Evolutionary conservation across 2,329 filamentous ascomycete genomes (phyloP).

Genomic region (Cytospora piceicola): DNA sequence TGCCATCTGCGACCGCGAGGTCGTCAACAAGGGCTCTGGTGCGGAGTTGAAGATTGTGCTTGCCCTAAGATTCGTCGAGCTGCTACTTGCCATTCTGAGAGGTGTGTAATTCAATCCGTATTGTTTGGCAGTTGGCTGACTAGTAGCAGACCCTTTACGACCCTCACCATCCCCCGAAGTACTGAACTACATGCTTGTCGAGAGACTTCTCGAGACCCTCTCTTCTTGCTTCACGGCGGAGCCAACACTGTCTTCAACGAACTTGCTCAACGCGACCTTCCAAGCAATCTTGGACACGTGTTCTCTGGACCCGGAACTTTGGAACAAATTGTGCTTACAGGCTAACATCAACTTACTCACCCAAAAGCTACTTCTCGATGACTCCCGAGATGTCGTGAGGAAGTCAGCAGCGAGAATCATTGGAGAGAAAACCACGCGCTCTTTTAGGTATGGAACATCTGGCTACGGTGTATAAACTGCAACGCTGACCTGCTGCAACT

Average conservation of each 20-base stretch:
- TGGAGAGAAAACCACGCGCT: constrained; percentile 34
- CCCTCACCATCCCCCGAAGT: constrained; percentile 29
- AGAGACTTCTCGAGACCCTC: constrained; percentile 40
- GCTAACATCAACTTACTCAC: constrained; percentile 37
- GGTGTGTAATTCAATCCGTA: constrained; percentile 43
- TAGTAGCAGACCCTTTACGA: constrained; percentile 28
- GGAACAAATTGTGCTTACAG: constrained; percentile 43
- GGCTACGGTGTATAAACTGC: constrained; percentile 23
- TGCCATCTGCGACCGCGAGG: constrained; percentile 61
- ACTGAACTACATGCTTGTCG: constrained; percentile 38
- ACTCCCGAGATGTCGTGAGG: constrained; percentile 43
- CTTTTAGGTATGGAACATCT: constrained; percentile 20
- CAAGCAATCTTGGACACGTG: constrained; percentile 47
- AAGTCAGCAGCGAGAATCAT: constrained; percentile 43
- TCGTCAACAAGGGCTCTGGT: constrained; percentile 51
- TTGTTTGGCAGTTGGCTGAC: constrained; percentile 7
- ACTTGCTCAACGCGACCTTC: constrained; percentile 43
- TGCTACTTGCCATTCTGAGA: constrained; percentile 58
- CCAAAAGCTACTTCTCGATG: constrained; percentile 43
- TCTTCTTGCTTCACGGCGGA: constrained; percentile 32
- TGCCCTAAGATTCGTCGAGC: constrained; percentile 59
- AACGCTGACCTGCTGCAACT: constrained; percentile 20
- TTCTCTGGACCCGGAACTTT: constrained; percentile 44
- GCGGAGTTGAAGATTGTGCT: constrained; percentile 53
- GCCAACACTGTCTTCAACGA: constrained; percentile 36